phyloP scores from a whole-genome alignment of 2,329 filamentous ascomycete species.

The Botrytis cinerea region DNA sequence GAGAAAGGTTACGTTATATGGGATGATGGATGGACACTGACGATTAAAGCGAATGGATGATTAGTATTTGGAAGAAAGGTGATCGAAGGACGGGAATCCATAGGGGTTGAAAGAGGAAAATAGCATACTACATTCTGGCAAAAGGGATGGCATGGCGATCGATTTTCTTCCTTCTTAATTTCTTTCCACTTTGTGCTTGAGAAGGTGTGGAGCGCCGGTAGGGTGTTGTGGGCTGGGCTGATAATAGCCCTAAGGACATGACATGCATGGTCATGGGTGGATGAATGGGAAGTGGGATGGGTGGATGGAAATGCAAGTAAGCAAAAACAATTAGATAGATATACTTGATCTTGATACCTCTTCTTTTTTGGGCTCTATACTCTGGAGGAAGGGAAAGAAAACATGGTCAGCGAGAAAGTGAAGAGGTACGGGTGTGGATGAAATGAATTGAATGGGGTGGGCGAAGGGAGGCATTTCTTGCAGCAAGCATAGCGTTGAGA shows the following conservation, averaged over 20 bases:
- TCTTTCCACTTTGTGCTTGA: conserved; percentile 7
- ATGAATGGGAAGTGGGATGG: not conserved
- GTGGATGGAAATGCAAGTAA: not conserved
- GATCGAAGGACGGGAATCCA: not conserved
- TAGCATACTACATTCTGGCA: conserved; percentile 21
- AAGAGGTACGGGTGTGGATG: not conserved
- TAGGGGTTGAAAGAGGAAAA: conserved; percentile 10
- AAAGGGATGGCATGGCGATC: conserved; percentile 17
- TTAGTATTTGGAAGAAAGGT: not conserved
- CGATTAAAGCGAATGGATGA: conserved; percentile 7
- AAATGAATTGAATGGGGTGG: not conserved
- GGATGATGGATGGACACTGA: conserved; percentile 10
- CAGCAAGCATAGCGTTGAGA: conserved; percentile 10
- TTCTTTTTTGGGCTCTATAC: not conserved
- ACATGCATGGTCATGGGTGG: not conserved
- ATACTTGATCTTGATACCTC: conserved; percentile 21
- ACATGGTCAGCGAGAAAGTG: not conserved
- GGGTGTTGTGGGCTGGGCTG: conserved; percentile 1
- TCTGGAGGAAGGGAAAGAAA: not conserved
- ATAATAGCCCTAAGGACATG: not conserved
- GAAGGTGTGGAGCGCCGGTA: not conserved
- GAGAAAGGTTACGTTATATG: conserved; percentile 12
- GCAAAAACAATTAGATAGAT: conserved; percentile 22
- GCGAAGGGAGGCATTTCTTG: not conserved
- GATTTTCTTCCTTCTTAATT: conserved; percentile 5